Percentiles rank a stretch among this genome's conserved stretches.
These are phyloP conservation scores for Ganoderma resinaceum DNA, from an alignment of 1,284 basidiomycete species.

Conservation along the genomic window DNA sequence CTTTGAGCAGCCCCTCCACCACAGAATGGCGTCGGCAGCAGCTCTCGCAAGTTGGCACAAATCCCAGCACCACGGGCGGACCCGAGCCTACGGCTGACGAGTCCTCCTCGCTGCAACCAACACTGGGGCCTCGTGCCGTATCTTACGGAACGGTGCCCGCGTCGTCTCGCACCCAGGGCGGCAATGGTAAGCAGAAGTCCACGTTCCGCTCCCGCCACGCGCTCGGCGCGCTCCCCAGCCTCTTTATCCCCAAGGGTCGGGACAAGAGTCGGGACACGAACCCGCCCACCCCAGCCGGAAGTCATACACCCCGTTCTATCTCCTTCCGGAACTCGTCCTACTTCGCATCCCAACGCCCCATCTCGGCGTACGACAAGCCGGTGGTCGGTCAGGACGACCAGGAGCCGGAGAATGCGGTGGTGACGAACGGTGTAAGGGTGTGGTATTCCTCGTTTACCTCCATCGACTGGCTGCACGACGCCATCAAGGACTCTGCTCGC, in stretches of 20 bases:
- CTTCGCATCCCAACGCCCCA: constrained; percentile 59
- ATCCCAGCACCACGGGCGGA: constrained; percentile 24
- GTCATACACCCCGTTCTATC: constrained; percentile 43
- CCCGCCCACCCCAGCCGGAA: constrained; percentile 30
- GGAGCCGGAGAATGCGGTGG: constrained; percentile 63
- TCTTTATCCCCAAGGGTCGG: constrained; percentile 44
- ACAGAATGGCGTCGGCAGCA: constrained; percentile 61
- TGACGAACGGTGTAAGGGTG: constrained; percentile 87
- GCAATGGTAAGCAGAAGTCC: constrained; percentile 35
- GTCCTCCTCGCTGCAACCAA: constrained; percentile 38
- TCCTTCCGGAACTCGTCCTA: constrained; percentile 49
- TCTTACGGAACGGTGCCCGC: constrained; percentile 59
- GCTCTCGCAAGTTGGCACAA: constrained; percentile 53
- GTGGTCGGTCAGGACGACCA: constrained; percentile 43
- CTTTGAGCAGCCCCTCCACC: constrained; percentile 44
- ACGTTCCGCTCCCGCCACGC: constrained; percentile 43
- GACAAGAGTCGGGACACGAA: constrained; percentile 44
- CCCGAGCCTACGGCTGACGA: constrained; percentile 21
- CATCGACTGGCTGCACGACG: constrained; percentile 93
- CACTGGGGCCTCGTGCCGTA: constrained; percentile 23
- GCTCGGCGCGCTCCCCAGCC: constrained; percentile 44
- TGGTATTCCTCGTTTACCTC: constrained; percentile 91
- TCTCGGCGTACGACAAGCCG: constrained; percentile 77
- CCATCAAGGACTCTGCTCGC: constrained; percentile 89
- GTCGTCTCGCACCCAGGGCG: constrained; percentile 25